phyloP scores from a whole-genome alignment of 495 filamentous ascomycete genomes.

The Aspergillus haitiensis region DNA sequence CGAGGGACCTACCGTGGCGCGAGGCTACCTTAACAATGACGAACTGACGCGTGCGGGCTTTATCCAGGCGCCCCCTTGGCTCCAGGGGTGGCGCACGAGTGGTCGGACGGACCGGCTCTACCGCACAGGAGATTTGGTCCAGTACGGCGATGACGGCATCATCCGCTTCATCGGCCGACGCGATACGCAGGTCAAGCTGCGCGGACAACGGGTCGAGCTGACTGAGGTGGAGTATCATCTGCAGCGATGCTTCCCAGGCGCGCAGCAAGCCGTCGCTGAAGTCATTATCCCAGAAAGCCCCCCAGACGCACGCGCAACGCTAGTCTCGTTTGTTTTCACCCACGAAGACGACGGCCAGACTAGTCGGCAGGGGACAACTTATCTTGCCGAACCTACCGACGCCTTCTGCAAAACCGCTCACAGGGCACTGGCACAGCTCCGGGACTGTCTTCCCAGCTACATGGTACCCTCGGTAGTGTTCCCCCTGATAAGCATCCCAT shows the following conservation, averaged over 20 bases:
- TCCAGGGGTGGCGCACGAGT: slow-evolving; percentile 12
- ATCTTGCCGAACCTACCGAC: not conserved
- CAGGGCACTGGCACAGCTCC: not conserved
- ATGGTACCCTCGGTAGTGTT: slow-evolving; percentile 47
- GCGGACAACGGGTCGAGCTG: slow-evolving; percentile 55
- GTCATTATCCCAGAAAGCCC: slow-evolving; percentile 31
- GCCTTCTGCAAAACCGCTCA: not conserved
- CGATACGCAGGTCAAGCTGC: slow-evolving; percentile 57
- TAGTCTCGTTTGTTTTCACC: slow-evolving; percentile 1
- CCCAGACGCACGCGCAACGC: not conserved
- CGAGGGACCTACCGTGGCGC: slow-evolving; percentile 56
- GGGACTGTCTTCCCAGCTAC: slow-evolving; percentile 29
- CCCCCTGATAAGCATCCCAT: slow-evolving; percentile 36
- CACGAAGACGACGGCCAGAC: not conserved
- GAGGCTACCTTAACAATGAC: slow-evolving; percentile 49
- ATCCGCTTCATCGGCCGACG: slow-evolving; percentile 51
- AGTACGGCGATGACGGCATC: slow-evolving; percentile 43
- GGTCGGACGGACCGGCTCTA: slow-evolving; percentile 37
- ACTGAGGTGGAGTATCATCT: slow-evolving; percentile 43
- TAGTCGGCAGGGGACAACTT: not conserved
- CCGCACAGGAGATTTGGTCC: slow-evolving; percentile 50
- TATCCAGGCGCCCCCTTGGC: slow-evolving; percentile 33
- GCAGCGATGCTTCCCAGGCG: slow-evolving; percentile 3
- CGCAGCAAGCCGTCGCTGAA: slow-evolving; percentile 31
- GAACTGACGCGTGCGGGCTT: slow-evolving; percentile 46